Percentiles rank a stretch among this genome's conserved stretches.
Evolutionary conservation across 805 yeast species (phyloP).

Genomic region (Hyphopichia homilentoma): DNA sequence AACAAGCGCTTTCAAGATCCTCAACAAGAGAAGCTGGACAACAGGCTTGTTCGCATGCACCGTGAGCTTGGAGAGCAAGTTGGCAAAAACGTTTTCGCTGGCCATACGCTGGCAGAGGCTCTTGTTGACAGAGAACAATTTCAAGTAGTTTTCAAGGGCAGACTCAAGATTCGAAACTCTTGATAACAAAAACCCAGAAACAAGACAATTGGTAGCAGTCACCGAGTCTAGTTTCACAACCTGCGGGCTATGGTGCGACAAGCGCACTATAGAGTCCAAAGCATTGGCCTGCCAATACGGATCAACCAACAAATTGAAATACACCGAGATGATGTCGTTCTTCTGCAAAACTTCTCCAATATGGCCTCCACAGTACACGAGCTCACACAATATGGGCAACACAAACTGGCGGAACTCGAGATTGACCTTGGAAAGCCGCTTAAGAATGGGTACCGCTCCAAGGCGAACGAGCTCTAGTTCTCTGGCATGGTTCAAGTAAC

Average conservation of each 20-base stretch:
- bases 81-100: conserved; percentile 20
- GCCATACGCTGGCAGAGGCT: conserved; percentile 21
- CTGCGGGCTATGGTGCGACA: conserved; percentile 29
- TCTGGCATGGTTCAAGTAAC: conserved; percentile 42
- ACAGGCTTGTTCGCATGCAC: conserved; percentile 30
- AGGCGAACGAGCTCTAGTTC: conserved; percentile 44
- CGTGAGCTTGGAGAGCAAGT: conserved; percentile 26
- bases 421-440: conserved; percentile 34
- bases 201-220: conserved; percentile 26
- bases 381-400: conserved; percentile 49
- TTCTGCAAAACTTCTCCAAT: conserved; percentile 36
- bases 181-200: conserved; percentile 37
- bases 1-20: conserved; percentile 20
- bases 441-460: conserved; percentile 46
- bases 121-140: conserved; percentile 22
- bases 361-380: conserved; percentile 42
- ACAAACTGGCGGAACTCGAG: conserved; percentile 49
- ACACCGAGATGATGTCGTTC: conserved; percentile 34
- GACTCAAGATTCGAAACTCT: conserved; percentile 42
- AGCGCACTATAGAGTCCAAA: conserved; percentile 44
- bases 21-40: conserved; percentile 32
- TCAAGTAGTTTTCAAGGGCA: conserved; percentile 37
- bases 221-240: conserved; percentile 19
- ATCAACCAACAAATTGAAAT: conserved; percentile 41
- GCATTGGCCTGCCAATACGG: conserved; percentile 59